phyloP scores from a whole-genome alignment of 2,329 filamentous ascomycete species.

The Cercospora canescens region DNA sequence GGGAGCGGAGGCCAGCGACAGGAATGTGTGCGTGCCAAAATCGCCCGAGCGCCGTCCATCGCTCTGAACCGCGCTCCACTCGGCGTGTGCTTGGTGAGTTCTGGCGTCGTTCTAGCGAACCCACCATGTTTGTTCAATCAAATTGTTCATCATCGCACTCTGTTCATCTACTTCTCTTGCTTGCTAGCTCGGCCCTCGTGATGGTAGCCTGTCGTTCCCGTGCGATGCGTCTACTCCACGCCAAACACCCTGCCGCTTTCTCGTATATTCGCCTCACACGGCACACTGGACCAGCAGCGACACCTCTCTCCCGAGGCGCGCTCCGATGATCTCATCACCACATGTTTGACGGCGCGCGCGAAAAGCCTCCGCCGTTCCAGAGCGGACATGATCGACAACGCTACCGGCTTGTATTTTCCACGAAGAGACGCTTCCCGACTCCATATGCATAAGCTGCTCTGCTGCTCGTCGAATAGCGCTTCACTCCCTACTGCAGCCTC shows the following conservation, averaged over 20 bases:
- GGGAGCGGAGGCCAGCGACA: not conserved
- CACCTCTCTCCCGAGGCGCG: not conserved
- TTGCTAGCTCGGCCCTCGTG: not conserved
- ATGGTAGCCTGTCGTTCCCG: not conserved
- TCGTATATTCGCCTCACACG: not conserved
- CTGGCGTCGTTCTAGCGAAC: conserved; percentile 5
- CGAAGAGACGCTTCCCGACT: not conserved
- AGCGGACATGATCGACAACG: conserved; percentile 5
- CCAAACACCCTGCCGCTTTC: not conserved
- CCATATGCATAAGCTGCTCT: not conserved
- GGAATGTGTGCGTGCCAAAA: not conserved
- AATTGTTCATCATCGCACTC: not conserved
- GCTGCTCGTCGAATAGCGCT: not conserved
- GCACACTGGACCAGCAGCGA: not conserved
- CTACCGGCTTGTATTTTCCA: conserved; percentile 9
- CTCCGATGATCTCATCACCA: not conserved
- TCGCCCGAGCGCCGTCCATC: not conserved
- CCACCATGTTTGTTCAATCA: not conserved
- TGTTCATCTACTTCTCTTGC: not conserved
- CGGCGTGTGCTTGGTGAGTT: not conserved
- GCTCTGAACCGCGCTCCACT: not conserved
- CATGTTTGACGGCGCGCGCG: not conserved
- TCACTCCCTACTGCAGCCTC: not conserved
- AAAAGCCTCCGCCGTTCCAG: not conserved
- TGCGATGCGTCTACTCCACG: not conserved